phyloP scores from a whole-genome alignment of 2,329 filamentous ascomycete species.

The Ramichloridium luteum region DNA sequence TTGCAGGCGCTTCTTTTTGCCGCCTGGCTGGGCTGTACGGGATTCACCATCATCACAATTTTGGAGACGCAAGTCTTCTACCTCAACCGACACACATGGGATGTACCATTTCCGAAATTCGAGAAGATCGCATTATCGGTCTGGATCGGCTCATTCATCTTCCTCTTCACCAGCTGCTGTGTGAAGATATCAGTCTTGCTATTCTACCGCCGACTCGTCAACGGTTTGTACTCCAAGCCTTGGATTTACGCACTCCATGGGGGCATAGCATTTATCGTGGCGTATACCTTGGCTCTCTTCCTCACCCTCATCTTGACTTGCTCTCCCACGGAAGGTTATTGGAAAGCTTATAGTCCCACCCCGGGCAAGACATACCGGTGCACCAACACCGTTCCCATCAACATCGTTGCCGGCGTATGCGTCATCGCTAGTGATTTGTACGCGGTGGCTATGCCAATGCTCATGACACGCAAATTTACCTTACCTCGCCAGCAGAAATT shows the following conservation, averaged over 20 bases:
- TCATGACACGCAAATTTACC: conserved; percentile 34
- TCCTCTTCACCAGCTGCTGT: conserved; percentile 22
- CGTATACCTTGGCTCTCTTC: conserved; percentile 29
- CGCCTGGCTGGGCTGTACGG: conserved; percentile 15
- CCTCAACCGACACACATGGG: conserved; percentile 29
- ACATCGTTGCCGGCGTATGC: conserved; percentile 28
- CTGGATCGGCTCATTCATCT: conserved; percentile 25
- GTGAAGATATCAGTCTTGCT: conserved; percentile 28
- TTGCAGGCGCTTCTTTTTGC: conserved; percentile 13
- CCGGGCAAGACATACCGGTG: conserved; percentile 26
- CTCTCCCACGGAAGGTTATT: conserved; percentile 30
- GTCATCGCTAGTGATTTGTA: conserved; percentile 31
- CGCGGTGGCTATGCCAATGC: conserved; percentile 30
- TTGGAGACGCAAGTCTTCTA: conserved; percentile 16
- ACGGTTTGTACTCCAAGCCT: conserved; percentile 22
- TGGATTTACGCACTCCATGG: conserved; percentile 28
- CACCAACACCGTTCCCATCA: conserved; percentile 27
- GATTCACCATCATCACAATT: conserved; percentile 15
- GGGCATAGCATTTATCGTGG: conserved; percentile 28
- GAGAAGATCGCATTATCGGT: conserved; percentile 17
- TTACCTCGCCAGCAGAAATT: conserved; percentile 33
- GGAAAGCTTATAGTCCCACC: conserved; percentile 25
- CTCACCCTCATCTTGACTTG: conserved; percentile 27
- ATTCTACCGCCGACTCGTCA: conserved; percentile 33
- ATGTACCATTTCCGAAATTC: conserved; percentile 15